phyloP scores from a whole-genome alignment of 306 rosid genomes.

The Potentilla sterilis region DNA sequence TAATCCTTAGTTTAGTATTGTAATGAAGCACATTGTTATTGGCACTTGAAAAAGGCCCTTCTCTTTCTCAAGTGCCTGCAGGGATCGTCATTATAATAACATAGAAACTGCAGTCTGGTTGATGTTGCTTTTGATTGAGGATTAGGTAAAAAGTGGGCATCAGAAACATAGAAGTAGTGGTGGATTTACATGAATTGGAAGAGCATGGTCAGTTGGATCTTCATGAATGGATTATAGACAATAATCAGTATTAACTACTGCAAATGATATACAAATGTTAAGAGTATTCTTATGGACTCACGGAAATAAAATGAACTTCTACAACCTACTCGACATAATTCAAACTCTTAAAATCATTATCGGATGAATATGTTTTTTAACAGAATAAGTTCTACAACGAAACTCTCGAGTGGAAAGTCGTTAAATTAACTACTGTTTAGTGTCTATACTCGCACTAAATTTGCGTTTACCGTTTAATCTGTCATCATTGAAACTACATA shows the following conservation, averaged over 20 bases:
- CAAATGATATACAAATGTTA: neutral
- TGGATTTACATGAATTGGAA: conserved; percentile 23
- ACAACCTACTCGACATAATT: neutral
- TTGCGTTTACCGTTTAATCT: neutral
- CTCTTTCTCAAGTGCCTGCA: conserved; percentile 14
- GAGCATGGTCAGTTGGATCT: conserved; percentile 6
- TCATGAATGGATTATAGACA: neutral
- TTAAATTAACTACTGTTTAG: no score
- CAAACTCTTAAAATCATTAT: neutral
- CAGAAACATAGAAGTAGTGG: neutral
- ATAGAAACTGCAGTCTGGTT: neutral
- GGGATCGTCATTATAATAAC: neutral
- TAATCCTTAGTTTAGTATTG: neutral
- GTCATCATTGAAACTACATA: neutral
- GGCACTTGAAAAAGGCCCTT: neutral
- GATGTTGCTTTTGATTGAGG: neutral
- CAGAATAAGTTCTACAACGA: neutral
- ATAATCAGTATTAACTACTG: neutral
- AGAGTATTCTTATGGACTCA: neutral
- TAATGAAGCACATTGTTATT: neutral
- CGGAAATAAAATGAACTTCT: no score
- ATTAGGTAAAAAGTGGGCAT: conserved; percentile 16
- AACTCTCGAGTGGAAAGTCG: no score
- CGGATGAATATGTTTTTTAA: neutral
- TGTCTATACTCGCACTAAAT: neutral